A percentile compares a stretch with the other conserved stretches of the same genome.
phyloP scores from a whole-genome alignment of 1,139 yeast genomes.

The Pichiaceae sp. region DNA sequence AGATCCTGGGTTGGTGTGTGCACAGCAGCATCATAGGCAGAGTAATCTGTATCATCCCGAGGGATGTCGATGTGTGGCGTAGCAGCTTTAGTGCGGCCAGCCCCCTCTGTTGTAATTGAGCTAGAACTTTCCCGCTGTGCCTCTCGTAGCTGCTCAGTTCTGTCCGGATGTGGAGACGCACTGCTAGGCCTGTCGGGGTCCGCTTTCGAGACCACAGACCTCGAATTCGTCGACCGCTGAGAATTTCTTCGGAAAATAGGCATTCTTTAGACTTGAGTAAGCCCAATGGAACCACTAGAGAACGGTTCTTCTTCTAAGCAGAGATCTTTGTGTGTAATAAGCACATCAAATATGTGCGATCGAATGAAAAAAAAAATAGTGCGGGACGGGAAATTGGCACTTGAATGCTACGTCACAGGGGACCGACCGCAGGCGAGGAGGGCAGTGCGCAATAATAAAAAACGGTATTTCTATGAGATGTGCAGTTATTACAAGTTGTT shows the following conservation, averaged over 20 bases:
- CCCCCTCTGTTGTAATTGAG: not conserved
- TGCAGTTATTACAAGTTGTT: no score
- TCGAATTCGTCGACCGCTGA: slow-evolving; percentile 3
- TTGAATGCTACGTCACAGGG: no score
- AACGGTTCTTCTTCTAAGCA: not conserved
- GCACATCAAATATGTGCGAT: not conserved
- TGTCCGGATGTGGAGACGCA: no score
- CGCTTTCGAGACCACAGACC: not conserved
- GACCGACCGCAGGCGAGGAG: no score
- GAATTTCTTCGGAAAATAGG: slow-evolving; percentile 15
- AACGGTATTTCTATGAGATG: no score
- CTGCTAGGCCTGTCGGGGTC: not conserved
- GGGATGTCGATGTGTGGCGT: slow-evolving; percentile 1
- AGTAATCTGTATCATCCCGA: slow-evolving; percentile 8
- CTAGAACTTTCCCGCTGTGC: no score
- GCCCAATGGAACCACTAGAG: not conserved
- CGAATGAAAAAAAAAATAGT: not conserved
- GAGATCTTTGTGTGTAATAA: not conserved
- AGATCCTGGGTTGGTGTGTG: not conserved
- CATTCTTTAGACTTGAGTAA: slow-evolving; percentile 6
- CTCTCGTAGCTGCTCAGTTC: no score
- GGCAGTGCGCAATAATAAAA: no score
- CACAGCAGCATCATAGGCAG: not conserved
- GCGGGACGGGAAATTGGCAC: not conserved
- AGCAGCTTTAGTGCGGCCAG: not conserved